phyloP scores from a whole-genome alignment of 257 asterid species.

The Paulownia fortunei region DNA sequence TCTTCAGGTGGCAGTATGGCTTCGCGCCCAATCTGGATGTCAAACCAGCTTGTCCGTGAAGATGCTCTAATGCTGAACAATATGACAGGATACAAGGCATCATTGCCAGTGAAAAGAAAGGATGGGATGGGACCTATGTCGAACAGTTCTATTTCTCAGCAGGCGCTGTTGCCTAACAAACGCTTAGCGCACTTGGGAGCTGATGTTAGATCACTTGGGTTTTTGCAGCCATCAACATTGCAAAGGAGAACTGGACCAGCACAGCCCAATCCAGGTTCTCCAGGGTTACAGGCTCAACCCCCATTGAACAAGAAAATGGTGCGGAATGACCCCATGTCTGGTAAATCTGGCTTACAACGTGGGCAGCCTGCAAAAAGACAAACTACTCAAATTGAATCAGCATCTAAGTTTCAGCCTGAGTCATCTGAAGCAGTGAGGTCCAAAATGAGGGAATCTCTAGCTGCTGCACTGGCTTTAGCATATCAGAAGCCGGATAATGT shows the following conservation, averaged over 20 bases:
- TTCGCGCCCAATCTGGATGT: constrained; percentile 41
- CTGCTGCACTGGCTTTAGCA: constrained; percentile 74
- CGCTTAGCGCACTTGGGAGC: constrained; percentile 52
- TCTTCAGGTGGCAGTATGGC: constrained; percentile 35
- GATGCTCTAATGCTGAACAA: constrained; percentile 33
- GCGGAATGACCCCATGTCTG: constrained; percentile 63
- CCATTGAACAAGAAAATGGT: constrained; percentile 50
- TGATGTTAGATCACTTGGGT: constrained; percentile 37
- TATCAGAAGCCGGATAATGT: constrained; percentile 45
- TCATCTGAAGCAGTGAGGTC: constrained; percentile 80
- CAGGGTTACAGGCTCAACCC: constrained; percentile 41
- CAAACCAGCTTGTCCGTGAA: constrained; percentile 41
- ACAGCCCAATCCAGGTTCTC: constrained; percentile 49
- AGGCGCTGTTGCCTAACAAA: constrained; percentile 51
- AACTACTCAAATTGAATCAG: constrained; percentile 52
- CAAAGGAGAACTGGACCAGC: constrained; percentile 45
- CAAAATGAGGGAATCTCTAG: constrained; percentile 92
- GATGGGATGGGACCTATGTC: constrained; percentile 59
- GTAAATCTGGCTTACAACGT: constrained; percentile 63
- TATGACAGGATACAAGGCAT: constrained; percentile 45
- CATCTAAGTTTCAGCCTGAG: constrained; percentile 57
- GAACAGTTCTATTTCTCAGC: constrained; percentile 48
- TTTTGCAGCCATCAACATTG: constrained; percentile 40
- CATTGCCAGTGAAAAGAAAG: constrained; percentile 71
- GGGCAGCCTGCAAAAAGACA: constrained; percentile 70